Evolutionary conservation across 208 protist genomes (phyloP).

Genomic region (Trichomonas tenax): DNA sequence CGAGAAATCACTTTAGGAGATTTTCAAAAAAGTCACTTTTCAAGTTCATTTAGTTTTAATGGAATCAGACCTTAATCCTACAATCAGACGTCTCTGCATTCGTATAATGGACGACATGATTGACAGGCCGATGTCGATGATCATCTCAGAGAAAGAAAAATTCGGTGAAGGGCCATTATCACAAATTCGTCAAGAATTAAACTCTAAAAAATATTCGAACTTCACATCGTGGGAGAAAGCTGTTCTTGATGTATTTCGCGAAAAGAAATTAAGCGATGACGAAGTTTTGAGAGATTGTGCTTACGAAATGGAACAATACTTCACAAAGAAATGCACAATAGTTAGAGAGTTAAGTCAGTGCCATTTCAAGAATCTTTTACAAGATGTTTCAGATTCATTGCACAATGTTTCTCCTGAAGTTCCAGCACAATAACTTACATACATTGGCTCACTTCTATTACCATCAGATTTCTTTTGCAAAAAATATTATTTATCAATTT

Average conservation of each 20-base stretch:
- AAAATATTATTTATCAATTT: too few relatives aligned
- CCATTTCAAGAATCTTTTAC: background rate
- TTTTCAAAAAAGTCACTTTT: background rate
- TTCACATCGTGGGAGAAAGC: background rate
- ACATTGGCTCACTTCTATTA: too few relatives aligned
- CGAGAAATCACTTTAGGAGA: too few relatives aligned
- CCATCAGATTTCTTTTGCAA: too few relatives aligned
- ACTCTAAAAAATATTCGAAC: background rate
- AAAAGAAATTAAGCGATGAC: background rate
- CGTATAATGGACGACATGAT: background rate
- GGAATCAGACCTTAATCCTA: background rate
- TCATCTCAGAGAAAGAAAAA: background rate
- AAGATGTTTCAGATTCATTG: background rate
- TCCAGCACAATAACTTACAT: background rate
- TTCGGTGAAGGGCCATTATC: background rate
- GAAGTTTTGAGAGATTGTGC: background rate
- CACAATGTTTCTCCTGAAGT: background rate
- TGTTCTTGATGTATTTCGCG: background rate
- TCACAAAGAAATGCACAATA: background rate
- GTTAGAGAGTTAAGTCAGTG: background rate
- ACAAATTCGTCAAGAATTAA: background rate
- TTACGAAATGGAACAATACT: background rate
- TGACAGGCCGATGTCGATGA: background rate
- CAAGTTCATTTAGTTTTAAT: background rate
- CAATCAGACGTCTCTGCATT: background rate